phyloP scores from a whole-genome alignment of 345 rosid species.

The Eutrema yunnanense region DNA sequence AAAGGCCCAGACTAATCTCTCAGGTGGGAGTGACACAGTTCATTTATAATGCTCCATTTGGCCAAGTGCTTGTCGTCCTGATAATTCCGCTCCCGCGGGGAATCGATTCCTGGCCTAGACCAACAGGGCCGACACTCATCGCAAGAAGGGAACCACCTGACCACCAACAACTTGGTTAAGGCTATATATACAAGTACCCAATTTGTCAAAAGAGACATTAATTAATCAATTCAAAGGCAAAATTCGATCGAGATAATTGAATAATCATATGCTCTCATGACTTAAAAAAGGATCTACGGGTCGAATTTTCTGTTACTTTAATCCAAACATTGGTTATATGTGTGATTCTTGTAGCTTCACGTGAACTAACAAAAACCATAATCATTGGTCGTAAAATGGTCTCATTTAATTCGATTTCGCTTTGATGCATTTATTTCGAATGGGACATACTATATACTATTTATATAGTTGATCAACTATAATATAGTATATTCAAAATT shows the following conservation, averaged over 20 bases:
- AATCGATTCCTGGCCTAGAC: too few species aligned
- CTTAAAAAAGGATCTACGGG: background rate
- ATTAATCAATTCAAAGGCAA: background rate
- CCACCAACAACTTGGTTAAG: too few species aligned
- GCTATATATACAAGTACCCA: background rate
- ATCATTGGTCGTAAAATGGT: constrained; percentile 11
- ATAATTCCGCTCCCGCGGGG: too few species aligned
- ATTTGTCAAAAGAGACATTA: background rate
- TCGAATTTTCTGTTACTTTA: constrained; percentile 1
- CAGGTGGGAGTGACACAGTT: too few species aligned
- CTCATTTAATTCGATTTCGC: constrained; percentile 15
- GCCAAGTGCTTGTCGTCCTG: too few species aligned
- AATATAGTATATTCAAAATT: constrained; percentile 7
- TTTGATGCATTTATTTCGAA: constrained; percentile 15
- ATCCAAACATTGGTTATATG: constrained; percentile 3
- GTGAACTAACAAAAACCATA: constrained; percentile 18
- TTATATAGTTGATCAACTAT: background rate
- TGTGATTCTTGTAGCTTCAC: constrained; percentile 26
- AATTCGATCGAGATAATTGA: background rate
- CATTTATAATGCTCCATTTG: too few species aligned
- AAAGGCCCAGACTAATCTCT: too few species aligned
- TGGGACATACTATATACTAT: constrained; percentile 2
- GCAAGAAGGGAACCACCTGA: too few species aligned
- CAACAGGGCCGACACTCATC: too few species aligned
- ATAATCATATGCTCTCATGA: background rate